These are phyloP conservation scores for Toxoplasma gondii DNA, from an alignment of 169 alveolate genomes.

Conservation along the genomic window DNA sequence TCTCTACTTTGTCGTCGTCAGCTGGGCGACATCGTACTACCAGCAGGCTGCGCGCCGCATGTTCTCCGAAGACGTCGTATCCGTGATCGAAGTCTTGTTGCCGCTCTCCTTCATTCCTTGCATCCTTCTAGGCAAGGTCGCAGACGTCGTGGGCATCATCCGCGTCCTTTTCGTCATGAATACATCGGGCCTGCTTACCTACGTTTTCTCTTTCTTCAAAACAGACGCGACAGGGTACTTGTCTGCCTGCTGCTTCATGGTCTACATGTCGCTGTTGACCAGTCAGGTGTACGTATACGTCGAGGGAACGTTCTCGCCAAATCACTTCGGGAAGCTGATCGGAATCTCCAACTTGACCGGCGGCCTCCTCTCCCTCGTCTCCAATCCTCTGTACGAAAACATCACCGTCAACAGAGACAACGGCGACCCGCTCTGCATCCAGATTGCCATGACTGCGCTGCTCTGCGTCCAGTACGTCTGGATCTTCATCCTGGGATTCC, in stretches of 20 bases:
- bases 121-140: constrained; percentile 66
- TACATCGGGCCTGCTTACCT: constrained; percentile 71
- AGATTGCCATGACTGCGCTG: constrained; percentile 26
- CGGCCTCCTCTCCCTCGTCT: constrained; percentile 73
- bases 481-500: constrained; percentile 16
- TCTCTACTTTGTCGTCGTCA: constrained; percentile 53
- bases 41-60: constrained; percentile 63
- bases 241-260: constrained; percentile 71
- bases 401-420: constrained; percentile 6
- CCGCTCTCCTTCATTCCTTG: constrained; percentile 67
- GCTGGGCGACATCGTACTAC: constrained; percentile 53
- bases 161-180: constrained; percentile 69
- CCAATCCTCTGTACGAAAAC: constrained; percentile 65
- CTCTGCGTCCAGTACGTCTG: constrained; percentile 39
- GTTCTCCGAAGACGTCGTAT: constrained; percentile 6
- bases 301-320: constrained; percentile 72
- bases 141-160: constrained; percentile 58
- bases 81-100: constrained; percentile 44
- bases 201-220: constrained; percentile 66
- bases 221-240: constrained; percentile 59
- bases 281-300: constrained; percentile 75
- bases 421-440: constrained; percentile 1
- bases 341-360: constrained; percentile 75
- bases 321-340: constrained; percentile 74
- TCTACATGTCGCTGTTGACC: constrained; percentile 75